Evolutionary conservation across 495 filamentous ascomycete genomes (phyloP).

Genomic region (Trichocladium antarcticum): DNA sequence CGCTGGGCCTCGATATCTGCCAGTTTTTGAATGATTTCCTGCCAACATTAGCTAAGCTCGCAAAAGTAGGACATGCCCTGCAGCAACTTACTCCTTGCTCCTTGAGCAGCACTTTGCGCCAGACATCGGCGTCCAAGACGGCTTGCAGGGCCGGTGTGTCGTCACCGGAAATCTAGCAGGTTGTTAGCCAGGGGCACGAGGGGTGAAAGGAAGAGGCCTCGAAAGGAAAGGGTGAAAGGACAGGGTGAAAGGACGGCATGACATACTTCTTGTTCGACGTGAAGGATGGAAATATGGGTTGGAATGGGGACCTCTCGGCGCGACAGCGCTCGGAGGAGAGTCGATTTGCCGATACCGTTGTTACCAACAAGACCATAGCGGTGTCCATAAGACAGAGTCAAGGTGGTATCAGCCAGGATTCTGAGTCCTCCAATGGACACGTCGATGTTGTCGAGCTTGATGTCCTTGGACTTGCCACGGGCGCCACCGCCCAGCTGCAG

Average conservation of each 20-base stretch:
- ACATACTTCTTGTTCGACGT: slow-evolving; percentile 92
- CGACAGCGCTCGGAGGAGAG: slow-evolving; percentile 79
- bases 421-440: slow-evolving; percentile 80
- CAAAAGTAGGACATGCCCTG: neutral
- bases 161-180: slow-evolving; percentile 72
- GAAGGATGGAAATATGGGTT: slow-evolving; percentile 94
- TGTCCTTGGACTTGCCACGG: slow-evolving; percentile 89
- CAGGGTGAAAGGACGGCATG: too few species aligned
- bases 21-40: slow-evolving; percentile 78
- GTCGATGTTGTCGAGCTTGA: slow-evolving; percentile 94
- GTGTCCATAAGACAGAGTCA: slow-evolving; percentile 86
- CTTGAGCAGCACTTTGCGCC: slow-evolving; percentile 87
- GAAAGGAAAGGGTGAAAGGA: too few species aligned
- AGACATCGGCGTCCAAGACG: slow-evolving; percentile 95
- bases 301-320: slow-evolving; percentile 90
- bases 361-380: slow-evolving; percentile 96
- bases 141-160: slow-evolving; percentile 93
- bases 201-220: neutral
- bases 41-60: slow-evolving; percentile 17
- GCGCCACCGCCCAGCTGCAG: slow-evolving; percentile 60
- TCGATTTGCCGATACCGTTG: slow-evolving; percentile 99
- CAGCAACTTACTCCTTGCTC: slow-evolving; percentile 64
- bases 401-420: slow-evolving; percentile 77
- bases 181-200: slow-evolving; percentile 13
- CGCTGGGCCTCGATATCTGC: slow-evolving; percentile 70